phyloP scores from a whole-genome alignment of 1,284 basidiomycete species.

The Ustilago curta region DNA sequence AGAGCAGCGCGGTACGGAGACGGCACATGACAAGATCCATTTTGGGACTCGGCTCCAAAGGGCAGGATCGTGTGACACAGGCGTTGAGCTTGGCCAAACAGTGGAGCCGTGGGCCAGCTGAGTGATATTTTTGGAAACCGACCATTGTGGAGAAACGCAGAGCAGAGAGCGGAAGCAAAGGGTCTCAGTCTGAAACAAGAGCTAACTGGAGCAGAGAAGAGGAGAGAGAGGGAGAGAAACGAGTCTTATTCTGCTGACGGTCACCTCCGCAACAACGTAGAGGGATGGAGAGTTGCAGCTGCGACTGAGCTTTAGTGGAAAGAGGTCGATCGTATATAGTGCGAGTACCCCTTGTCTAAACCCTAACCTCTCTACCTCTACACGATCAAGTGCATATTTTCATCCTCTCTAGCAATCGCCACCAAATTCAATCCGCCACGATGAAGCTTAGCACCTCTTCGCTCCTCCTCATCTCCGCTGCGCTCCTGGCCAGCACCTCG shows the following conservation, averaged over 20 bases:
- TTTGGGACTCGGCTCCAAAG: background rate
- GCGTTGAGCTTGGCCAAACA: constrained; percentile 1
- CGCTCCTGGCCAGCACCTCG: constrained; percentile 13
- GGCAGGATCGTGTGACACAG: background rate
- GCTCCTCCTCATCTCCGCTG: constrained; percentile 30
- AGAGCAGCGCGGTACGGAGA: background rate
- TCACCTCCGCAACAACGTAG: too few relatives aligned
- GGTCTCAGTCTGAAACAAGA: background rate
- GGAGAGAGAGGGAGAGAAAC: too few relatives aligned
- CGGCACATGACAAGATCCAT: background rate
- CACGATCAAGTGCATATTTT: background rate
- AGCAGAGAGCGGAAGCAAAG: background rate
- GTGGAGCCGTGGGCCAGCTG: background rate
- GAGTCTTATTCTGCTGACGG: too few relatives aligned
- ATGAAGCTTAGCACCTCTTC: constrained; percentile 41
- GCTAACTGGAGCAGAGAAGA: too few relatives aligned
- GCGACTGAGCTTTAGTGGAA: background rate
- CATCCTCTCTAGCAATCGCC: background rate
- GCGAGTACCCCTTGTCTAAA: background rate
- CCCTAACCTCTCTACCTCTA: background rate
- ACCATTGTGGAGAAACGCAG: background rate
- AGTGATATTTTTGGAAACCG: constrained; percentile 3
- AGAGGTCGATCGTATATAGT: constrained; percentile 7
- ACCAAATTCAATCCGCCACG: background rate
- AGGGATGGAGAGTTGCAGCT: too few relatives aligned